Conservation (phyloP, 2,329 filamentous ascomycete species). For the Bipolaris oryzae region DNA sequence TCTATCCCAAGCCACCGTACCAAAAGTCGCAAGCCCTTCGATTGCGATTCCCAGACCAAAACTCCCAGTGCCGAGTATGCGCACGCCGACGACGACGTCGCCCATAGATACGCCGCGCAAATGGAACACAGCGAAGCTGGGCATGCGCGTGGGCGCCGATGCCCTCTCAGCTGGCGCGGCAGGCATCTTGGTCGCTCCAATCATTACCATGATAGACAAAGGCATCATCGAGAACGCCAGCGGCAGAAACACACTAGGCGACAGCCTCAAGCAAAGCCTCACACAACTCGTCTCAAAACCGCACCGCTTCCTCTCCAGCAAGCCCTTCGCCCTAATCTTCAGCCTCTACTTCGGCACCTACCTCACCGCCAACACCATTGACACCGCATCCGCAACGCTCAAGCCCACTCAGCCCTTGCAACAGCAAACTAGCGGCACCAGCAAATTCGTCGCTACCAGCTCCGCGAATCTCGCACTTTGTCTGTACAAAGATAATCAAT, state of each 20-base stretch:
- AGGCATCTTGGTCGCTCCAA: conserved; percentile 76
- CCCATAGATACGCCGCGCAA: conserved; percentile 9
- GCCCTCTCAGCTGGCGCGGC: conserved; percentile 71
- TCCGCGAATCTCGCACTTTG: conserved; percentile 84
- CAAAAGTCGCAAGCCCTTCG: conserved; percentile 7
- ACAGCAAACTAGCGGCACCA: conserved; percentile 75
- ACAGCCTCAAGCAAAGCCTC: conserved; percentile 66
- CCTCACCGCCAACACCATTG: conserved; percentile 83
- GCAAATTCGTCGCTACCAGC: conserved; percentile 82
- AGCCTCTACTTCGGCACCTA: conserved; percentile 87
- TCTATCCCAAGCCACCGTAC: not conserved
- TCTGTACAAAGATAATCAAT: conserved; percentile 88
- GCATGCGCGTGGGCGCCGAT: conserved; percentile 71
- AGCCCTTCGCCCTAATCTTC: conserved; percentile 70
- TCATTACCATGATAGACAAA: conserved; percentile 85
- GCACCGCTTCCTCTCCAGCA: conserved; percentile 65
- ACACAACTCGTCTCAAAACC: conserved; percentile 64
- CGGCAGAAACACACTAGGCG: conserved; percentile 64
- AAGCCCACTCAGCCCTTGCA: conserved; percentile 62
- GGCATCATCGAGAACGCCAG: conserved; percentile 85
- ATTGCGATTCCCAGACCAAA: conserved; percentile 12
- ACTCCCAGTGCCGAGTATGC: conserved; percentile 7
- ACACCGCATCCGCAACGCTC: conserved; percentile 75
- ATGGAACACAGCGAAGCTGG: conserved; percentile 80
- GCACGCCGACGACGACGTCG: conserved; percentile 3